Evolutionary conservation across 2,329 filamentous ascomycete genomes (phyloP).

Genomic region (Lecanicillium sp.): DNA sequence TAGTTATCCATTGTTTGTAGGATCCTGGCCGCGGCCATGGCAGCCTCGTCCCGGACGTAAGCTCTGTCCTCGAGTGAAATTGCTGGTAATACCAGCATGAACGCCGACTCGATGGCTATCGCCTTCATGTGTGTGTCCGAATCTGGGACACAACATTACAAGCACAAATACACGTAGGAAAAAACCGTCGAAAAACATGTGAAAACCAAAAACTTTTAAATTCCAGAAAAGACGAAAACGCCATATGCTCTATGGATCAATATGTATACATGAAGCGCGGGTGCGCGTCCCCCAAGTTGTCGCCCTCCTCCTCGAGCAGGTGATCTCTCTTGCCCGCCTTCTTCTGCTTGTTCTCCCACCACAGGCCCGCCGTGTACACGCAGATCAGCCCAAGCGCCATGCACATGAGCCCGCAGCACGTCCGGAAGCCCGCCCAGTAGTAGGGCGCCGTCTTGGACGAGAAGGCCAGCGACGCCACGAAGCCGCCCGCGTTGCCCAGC

Average conservation of each 20-base stretch:
- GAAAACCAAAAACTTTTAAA: not conserved
- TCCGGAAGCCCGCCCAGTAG: slow-evolving; percentile 10
- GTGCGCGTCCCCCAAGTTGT: slow-evolving; percentile 12
- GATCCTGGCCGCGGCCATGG: too few relatives aligned
- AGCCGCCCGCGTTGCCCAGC: slow-evolving; percentile 12
- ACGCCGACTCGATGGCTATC: not conserved
- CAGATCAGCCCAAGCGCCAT: slow-evolving; percentile 4
- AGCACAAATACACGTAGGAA: too few relatives aligned
- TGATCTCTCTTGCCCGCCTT: slow-evolving; percentile 10
- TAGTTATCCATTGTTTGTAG: too few relatives aligned
- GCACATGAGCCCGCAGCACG: slow-evolving; percentile 10
- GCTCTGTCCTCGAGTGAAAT: too few relatives aligned
- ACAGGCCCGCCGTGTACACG: slow-evolving; percentile 2
- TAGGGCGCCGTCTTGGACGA: slow-evolving; percentile 3
- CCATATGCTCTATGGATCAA: not conserved
- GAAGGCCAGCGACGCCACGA: slow-evolving; percentile 10
- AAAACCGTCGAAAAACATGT: not conserved
- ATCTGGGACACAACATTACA: too few relatives aligned
- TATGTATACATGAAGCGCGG: slow-evolving; percentile 12
- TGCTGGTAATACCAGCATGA: too few relatives aligned
- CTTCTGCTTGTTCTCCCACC: slow-evolving; percentile 13
- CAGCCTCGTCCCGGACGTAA: too few relatives aligned
- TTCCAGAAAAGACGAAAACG: not conserved
- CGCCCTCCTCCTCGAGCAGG: slow-evolving; percentile 10
- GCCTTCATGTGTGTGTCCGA: too few relatives aligned